These are phyloP conservation scores for Schizothecium vesticola DNA, from an alignment of 495 filamentous ascomycete genomes.

Conservation along the genomic window DNA sequence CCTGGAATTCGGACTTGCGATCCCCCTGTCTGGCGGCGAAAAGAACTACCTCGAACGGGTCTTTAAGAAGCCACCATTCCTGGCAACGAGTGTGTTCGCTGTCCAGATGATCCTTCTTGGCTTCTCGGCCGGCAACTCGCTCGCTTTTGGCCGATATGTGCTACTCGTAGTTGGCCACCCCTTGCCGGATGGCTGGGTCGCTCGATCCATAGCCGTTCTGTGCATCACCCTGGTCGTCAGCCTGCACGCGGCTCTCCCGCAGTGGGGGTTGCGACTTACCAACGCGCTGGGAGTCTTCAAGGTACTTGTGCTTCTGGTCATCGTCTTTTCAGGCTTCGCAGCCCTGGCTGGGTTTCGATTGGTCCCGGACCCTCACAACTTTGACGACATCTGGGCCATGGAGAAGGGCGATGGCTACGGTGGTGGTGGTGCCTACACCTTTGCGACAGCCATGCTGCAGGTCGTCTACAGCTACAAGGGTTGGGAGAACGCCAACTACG, in stretches of 20 bases:
- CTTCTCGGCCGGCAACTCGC: slow-evolving; percentile 54
- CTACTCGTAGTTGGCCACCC: slow-evolving; percentile 54
- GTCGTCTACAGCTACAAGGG: slow-evolving; percentile 48
- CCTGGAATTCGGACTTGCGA: slow-evolving; percentile 47
- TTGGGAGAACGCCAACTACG: slow-evolving; percentile 47
- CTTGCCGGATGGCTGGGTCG: slow-evolving; percentile 52
- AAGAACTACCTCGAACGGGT: slow-evolving; percentile 61
- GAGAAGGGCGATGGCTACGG: slow-evolving; percentile 41
- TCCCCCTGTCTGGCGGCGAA: slow-evolving; percentile 49
- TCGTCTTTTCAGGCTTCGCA: slow-evolving; percentile 56
- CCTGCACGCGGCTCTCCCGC: slow-evolving; percentile 52
- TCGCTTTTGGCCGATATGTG: slow-evolving; percentile 63
- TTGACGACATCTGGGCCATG: slow-evolving; percentile 29
- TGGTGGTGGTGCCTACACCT: slow-evolving; percentile 32
- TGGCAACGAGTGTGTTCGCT: slow-evolving; percentile 56
- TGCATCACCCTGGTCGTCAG: slow-evolving; percentile 49
- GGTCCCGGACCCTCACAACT: slow-evolving; percentile 25
- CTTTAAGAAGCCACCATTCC: slow-evolving; percentile 54
- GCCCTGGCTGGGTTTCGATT: slow-evolving; percentile 30
- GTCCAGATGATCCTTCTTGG: slow-evolving; percentile 52
- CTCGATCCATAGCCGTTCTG: slow-evolving; percentile 55
- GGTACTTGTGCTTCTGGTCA: slow-evolving; percentile 55
- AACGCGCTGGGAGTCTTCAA: slow-evolving; percentile 63
- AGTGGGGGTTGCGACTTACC: slow-evolving; percentile 58
- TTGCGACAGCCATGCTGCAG: slow-evolving; percentile 45